Evolutionary conservation across 306 rosid genomes (phyloP).

Genomic region (Acacia confusa): DNA sequence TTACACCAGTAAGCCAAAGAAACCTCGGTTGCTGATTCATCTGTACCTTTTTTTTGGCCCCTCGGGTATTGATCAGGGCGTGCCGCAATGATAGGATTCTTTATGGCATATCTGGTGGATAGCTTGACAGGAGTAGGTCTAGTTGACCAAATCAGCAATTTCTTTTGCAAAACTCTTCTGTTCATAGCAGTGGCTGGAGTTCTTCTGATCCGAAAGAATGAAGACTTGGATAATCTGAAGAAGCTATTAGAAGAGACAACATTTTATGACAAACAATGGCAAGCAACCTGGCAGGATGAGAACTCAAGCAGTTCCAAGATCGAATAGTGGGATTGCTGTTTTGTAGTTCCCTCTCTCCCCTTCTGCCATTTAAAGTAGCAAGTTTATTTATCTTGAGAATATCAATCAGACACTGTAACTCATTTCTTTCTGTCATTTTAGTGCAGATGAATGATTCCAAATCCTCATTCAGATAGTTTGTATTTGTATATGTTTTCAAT

Average conservation of each 20-base stretch:
- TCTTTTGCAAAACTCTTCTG: constrained; percentile 89
- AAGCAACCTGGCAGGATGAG: constrained; percentile 97
- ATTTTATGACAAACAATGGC: constrained; percentile 98
- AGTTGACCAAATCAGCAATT: constrained; percentile 93
- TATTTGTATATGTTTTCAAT: neutral
- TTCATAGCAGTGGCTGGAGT: constrained; percentile 86
- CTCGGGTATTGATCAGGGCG: constrained; percentile 40
- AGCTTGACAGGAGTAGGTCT: constrained; percentile 98
- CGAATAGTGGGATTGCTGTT: constrained; percentile 43
- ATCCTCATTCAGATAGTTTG: neutral
- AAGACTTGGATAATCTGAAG: constrained; percentile 78
- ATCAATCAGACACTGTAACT: constrained; percentile 9
- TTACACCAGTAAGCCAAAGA: neutral
- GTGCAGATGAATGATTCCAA: neutral
- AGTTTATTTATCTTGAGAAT: neutral
- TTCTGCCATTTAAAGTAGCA: neutral
- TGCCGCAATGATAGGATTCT: constrained; percentile 63
- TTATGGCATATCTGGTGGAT: constrained; percentile 94
- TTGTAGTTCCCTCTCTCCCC: neutral
- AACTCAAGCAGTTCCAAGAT: constrained; percentile 48
- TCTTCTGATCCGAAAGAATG: constrained; percentile 89
- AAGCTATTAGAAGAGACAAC: constrained; percentile 89
- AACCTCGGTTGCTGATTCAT: neutral
- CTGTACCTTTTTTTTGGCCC: neutral
- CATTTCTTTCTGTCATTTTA: neutral